Conservation (phyloP, 768 basidiomycete species). For the Psilocybe subaeruginosa region DNA sequence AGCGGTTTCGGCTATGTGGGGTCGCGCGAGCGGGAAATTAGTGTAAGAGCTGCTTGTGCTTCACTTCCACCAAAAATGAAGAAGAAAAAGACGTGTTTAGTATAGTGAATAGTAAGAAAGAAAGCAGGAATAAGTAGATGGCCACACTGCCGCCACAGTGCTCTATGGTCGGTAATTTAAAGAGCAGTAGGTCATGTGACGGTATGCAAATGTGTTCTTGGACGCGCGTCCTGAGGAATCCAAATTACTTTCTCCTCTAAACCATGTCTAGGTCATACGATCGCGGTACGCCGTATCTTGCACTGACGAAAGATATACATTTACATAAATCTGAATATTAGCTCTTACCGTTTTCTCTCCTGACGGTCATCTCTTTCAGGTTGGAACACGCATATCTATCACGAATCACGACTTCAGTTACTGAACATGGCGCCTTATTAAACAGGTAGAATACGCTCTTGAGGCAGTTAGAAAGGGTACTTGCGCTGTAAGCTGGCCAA, state of each 20-base stretch:
- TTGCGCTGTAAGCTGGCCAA: conserved; percentile 73
- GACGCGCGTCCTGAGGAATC: conserved; percentile 53
- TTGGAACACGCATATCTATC: conserved; percentile 31
- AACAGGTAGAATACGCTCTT: conserved; percentile 96
- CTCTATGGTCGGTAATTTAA: neutral
- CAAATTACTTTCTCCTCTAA: conserved; percentile 21
- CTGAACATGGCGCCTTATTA: conserved; percentile 12
- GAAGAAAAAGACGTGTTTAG: neutral
- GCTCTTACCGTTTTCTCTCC: conserved; percentile 98
- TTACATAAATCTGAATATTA: conserved; percentile 28
- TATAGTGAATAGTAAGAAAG: no score
- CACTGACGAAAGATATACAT: neutral
- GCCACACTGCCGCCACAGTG: no score
- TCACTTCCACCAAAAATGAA: neutral
- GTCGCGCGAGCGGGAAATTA: neutral
- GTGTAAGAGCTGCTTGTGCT: no score
- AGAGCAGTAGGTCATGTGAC: conserved; percentile 23
- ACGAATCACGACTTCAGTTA: conserved; percentile 16
- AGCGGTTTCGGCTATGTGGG: no score
- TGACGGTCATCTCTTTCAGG: conserved; percentile 98
- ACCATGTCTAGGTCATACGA: conserved; percentile 95
- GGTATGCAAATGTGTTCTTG: conserved; percentile 29
- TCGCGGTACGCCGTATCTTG: conserved; percentile 62
- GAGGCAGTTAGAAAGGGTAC: conserved; percentile 98
- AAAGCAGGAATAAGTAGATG: no score